Evolutionary conservation across 2,329 filamentous ascomycete species (phyloP).

Genomic region (Xylaria sp.): DNA sequence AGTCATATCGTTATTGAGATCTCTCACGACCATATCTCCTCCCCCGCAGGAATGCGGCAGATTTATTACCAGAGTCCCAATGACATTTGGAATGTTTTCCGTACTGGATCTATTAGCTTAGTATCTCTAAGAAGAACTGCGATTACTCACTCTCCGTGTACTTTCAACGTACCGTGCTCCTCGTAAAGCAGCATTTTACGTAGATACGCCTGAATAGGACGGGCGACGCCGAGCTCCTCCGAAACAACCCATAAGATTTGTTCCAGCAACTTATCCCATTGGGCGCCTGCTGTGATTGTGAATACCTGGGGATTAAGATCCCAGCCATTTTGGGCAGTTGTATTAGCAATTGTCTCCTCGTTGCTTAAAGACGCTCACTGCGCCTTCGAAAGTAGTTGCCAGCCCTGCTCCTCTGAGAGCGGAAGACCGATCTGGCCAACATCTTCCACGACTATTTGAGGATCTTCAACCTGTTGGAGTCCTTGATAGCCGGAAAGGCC

Average conservation of each 20-base stretch:
- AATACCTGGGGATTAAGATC: constrained; percentile 56
- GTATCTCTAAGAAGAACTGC: not conserved
- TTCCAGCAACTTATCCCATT: constrained; percentile 9
- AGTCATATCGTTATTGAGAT: constrained; percentile 49
- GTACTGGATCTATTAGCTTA: constrained; percentile 46
- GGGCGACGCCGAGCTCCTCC: constrained; percentile 49
- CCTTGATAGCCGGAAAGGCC: constrained; percentile 1
- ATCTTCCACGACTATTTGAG: constrained; percentile 13
- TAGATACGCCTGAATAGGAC: constrained; percentile 51
- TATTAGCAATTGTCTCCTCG: constrained; percentile 56
- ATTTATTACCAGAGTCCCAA: constrained; percentile 62
- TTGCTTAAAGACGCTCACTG: constrained; percentile 53
- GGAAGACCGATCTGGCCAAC: constrained; percentile 42
- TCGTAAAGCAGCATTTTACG: constrained; percentile 64
- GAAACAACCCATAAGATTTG: not conserved
- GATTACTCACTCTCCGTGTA: constrained; percentile 55
- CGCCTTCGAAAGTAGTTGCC: constrained; percentile 44
- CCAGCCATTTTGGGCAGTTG: constrained; percentile 56
- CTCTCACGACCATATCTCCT: constrained; percentile 57
- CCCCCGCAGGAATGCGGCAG: constrained; percentile 61
- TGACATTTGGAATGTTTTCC: constrained; percentile 60
- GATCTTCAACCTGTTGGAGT: constrained; percentile 1
- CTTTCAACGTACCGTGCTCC: constrained; percentile 60
- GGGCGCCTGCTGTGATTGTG: constrained; percentile 42
- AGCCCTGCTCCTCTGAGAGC: constrained; percentile 40